Percentiles rank a stretch among this genome's conserved stretches.
Evolutionary conservation across 352 stramenopile genomes (phyloP).

Genomic region (Phytophthora pluvialis): DNA sequence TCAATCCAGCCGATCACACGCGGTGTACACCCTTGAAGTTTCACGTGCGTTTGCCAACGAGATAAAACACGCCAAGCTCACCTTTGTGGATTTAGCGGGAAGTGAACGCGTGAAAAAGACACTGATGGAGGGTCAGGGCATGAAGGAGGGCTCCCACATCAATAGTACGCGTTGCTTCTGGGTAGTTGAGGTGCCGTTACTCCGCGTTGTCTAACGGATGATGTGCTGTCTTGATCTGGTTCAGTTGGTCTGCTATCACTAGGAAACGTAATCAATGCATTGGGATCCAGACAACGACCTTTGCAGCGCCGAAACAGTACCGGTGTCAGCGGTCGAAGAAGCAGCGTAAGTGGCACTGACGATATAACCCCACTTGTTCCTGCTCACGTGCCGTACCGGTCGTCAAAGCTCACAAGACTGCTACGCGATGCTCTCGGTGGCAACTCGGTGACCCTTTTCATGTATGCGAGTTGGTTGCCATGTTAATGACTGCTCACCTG

Average conservation of each 20-base stretch:
- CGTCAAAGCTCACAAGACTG: constrained; percentile 85
- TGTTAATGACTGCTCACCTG: background rate
- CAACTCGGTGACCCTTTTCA: constrained; percentile 87
- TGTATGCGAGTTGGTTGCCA: constrained; percentile 46
- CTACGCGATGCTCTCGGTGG: constrained; percentile 82
- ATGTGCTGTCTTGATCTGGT: background rate
- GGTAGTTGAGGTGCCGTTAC: background rate
- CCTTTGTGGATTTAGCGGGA: constrained; percentile 86
- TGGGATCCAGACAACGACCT: constrained; percentile 62
- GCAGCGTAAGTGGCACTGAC: background rate
- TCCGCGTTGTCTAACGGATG: constrained; percentile 1
- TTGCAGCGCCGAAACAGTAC: constrained; percentile 40
- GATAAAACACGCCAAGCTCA: constrained; percentile 49
- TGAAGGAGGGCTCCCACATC: constrained; percentile 91
- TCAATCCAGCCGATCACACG: constrained; percentile 85
- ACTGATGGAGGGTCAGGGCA: constrained; percentile 71
- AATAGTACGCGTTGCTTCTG: constrained; percentile 41
- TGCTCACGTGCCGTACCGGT: constrained; percentile 75
- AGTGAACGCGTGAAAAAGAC: constrained; percentile 86
- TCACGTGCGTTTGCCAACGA: constrained; percentile 38
- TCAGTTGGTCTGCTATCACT: constrained; percentile 73
- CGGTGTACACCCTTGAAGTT: constrained; percentile 83
- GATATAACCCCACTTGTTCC: background rate
- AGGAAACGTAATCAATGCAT: constrained; percentile 86
- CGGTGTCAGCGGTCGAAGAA: constrained; percentile 12